Evolutionary conservation across 176 grass and related monocot genomes (phyloP), one percentile per base, ranked within the genome.

Genomic region (Urochloa ruziziensis): DNA sequence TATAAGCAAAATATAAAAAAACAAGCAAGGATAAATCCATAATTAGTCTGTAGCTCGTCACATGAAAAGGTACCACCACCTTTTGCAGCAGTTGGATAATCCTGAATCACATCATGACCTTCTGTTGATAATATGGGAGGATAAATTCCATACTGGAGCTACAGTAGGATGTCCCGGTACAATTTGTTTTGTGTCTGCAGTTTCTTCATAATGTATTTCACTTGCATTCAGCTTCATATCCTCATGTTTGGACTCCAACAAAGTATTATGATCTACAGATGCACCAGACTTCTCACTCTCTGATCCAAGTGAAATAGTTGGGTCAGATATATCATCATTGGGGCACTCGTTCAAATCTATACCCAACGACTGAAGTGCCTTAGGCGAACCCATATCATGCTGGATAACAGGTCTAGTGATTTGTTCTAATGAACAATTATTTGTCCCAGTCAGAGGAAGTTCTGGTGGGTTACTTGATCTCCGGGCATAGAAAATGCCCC

Each of bases 401-500:
- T 78, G 71, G 67, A 67, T 66, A 79, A 84, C 77, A 37, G 84
- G n/a, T 75, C 56, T 80, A 67, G 19, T 52, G 35, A 17, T 49
- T 42, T 40, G 21, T 70, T 90, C 80, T 63, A 65, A 53, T 74
- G 57, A 36, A 74, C 75, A 78, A 58, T 47, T 54, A 64, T 86
- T n/a, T 25, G 48, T 79, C 64, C 7, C 65, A 49, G 74, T 81
- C 49, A 43, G 36, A 77, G 75, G 52, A 37, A 40, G 18, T 52
- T 80, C 82, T 37, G 44, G 84, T 75, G 63, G 73, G 27, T 72
- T 66, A 66, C 82, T 80, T 47, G 53, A 59, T 90, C 74, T 94
- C 52, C 79, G 78, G 42, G 80, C 81, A 73, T 83, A 79, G 82
- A 99, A 96, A 37, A 96, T 44, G 7, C 97, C 97, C 97, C 97